These are phyloP conservation scores for Apiospora phragmitis DNA, from an alignment of 2,329 filamentous ascomycete species.

Conservation along the genomic window DNA sequence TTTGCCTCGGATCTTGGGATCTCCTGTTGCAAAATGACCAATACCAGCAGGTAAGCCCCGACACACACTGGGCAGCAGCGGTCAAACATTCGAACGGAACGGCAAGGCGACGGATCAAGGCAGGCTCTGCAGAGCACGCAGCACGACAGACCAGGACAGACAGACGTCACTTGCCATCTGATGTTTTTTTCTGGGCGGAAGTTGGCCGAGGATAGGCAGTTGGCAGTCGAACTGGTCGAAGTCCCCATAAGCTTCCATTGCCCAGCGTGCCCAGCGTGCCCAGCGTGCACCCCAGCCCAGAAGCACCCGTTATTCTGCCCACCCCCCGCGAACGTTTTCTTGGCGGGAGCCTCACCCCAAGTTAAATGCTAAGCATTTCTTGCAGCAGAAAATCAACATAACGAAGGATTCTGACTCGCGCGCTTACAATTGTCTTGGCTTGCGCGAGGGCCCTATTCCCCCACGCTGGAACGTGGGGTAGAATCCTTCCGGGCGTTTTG, in stretches of 20 bases:
- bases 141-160: not conserved
- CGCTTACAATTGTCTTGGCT: not conserved
- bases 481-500: not conserved
- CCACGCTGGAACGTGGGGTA: not conserved
- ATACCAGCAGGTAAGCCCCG: not conserved
- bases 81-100: not conserved
- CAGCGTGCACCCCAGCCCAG: too few relatives aligned
- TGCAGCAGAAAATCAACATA: not conserved
- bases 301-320: not conserved
- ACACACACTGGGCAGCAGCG: not conserved
- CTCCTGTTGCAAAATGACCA: not conserved
- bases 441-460: not conserved
- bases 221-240: not conserved
- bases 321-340: not conserved
- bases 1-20: not conserved
- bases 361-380: not conserved
- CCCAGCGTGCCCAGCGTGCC: not conserved
- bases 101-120: not conserved
- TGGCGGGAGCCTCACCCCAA: constrained; percentile 1
- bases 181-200: not conserved
- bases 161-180: not conserved
- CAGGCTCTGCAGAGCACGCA: too few relatives aligned
- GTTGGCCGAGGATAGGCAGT: not conserved
- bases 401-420: not conserved
- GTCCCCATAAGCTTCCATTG: constrained; percentile 2